These are phyloP conservation scores for Starmerella gropengiesseri DNA, from an alignment of 805 yeast species.

Conservation along the genomic window DNA sequence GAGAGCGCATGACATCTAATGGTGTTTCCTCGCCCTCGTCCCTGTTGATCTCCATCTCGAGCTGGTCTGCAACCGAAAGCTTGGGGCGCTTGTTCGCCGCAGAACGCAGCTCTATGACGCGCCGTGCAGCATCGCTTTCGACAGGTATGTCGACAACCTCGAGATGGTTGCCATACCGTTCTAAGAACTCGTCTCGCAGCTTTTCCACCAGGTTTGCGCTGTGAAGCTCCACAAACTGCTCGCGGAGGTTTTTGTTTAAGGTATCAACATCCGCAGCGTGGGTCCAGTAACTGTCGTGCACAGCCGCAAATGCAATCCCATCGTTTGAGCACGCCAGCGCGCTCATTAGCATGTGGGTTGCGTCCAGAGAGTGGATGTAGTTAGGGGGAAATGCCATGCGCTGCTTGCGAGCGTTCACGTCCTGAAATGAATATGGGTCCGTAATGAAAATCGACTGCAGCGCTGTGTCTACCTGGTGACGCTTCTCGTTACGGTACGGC, in stretches of 20 bases:
- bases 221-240: slow-evolving; percentile 70
- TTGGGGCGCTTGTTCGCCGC: slow-evolving; percentile 29
- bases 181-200: slow-evolving; percentile 67
- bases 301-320: slow-evolving; percentile 75
- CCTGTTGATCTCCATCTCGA: slow-evolving; percentile 51
- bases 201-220: slow-evolving; percentile 58
- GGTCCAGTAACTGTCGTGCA: slow-evolving; percentile 97
- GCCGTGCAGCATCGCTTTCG: slow-evolving; percentile 40
- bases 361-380: slow-evolving; percentile 88
- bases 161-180: slow-evolving; percentile 63
- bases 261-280: slow-evolving; percentile 74
- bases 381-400: slow-evolving; percentile 92
- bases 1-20: slow-evolving; percentile 38
- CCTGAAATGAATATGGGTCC: slow-evolving; percentile 76
- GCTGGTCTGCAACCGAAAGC: slow-evolving; percentile 51
- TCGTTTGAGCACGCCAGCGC: slow-evolving; percentile 62
- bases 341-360: slow-evolving; percentile 89
- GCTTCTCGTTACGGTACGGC: slow-evolving; percentile 69
- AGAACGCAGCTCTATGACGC: slow-evolving; percentile 41
- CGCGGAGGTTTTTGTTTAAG: slow-evolving; percentile 62
- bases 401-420: slow-evolving; percentile 82
- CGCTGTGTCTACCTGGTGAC: slow-evolving; percentile 62
- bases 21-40: slow-evolving; percentile 54
- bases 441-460: slow-evolving; percentile 76
- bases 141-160: slow-evolving; percentile 48